Conservation (phyloP, 1,139 yeast species). For the Geotrichum phurueaensis region DNA sequence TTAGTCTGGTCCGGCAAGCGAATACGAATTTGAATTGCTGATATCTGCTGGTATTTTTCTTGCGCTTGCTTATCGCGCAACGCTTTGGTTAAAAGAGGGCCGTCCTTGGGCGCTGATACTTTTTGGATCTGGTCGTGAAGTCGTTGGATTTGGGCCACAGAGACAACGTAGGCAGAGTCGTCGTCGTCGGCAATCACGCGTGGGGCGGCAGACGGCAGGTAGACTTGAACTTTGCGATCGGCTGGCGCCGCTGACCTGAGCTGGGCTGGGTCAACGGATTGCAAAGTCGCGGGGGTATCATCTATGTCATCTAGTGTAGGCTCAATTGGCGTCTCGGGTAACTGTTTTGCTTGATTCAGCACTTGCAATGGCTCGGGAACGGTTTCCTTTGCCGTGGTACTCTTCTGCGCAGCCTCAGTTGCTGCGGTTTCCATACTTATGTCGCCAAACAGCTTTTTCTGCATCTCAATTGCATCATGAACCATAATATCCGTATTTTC, state of each 20-base stretch:
- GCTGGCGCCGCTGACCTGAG: neutral
- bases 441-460: conserved; percentile 16
- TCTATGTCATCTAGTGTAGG: neutral
- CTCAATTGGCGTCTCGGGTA: neutral
- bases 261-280: neutral
- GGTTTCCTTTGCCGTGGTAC: neutral
- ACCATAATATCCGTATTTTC: conserved; percentile 22
- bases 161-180: conserved; percentile 18
- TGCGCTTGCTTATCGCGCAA: conserved; percentile 27
- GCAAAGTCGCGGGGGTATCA: neutral
- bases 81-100: conserved; percentile 32
- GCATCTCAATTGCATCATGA: conserved; percentile 23
- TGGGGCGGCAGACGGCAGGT: conserved; percentile 20
- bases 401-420: neutral
- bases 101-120: conserved; percentile 23
- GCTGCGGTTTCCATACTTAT: neutral
- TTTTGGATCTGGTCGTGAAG: conserved; percentile 24
- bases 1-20: conserved; percentile 34
- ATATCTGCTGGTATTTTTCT: conserved; percentile 24
- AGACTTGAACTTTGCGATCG: conserved; percentile 22
- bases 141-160: conserved; percentile 14
- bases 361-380: neutral
- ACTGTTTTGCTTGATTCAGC: neutral
- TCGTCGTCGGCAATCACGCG: conserved; percentile 23
- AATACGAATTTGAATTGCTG: conserved; percentile 19